phyloP scores from a whole-genome alignment of 805 yeast genomes.

The Torulaspora gathmanii region DNA sequence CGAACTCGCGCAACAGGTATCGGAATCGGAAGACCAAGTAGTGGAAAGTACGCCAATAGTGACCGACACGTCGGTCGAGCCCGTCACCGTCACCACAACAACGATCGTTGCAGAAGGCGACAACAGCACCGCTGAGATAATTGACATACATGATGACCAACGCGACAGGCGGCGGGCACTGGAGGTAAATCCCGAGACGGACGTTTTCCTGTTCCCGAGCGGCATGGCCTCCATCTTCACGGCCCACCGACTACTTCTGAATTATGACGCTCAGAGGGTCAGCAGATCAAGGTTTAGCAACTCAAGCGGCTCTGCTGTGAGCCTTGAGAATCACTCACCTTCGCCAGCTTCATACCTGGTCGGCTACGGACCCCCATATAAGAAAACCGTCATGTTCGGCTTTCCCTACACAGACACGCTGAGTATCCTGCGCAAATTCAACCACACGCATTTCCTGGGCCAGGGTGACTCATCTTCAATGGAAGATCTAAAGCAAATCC shows the following conservation, averaged over 20 bases:
- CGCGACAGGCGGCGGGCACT: conserved; percentile 7
- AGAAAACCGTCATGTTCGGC: conserved; percentile 87
- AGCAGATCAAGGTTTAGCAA: conserved; percentile 21
- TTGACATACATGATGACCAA: not conserved
- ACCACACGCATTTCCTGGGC: conserved; percentile 85
- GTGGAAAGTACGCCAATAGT: conserved; percentile 11
- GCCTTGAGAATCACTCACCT: conserved; percentile 11
- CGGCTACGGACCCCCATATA: conserved; percentile 32
- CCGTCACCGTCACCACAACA: conserved; percentile 9
- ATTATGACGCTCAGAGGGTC: conserved; percentile 36
- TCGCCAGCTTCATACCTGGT: conserved; percentile 13
- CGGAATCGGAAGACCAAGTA: conserved; percentile 3
- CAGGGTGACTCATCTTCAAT: conserved; percentile 67
- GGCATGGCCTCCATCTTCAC: conserved; percentile 92
- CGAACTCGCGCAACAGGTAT: not conserved
- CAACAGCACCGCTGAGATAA: not conserved
- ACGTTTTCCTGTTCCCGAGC: conserved; percentile 78
- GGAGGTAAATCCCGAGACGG: conserved; percentile 43
- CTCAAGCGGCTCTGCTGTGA: conserved; percentile 16
- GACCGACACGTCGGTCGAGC: not conserved
- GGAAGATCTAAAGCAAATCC: conserved; percentile 54
- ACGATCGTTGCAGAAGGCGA: conserved; percentile 27
- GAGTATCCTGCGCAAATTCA: conserved; percentile 80
- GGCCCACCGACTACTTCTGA: conserved; percentile 59
- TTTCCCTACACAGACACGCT: conserved; percentile 94